Evolutionary conservation across 78 protist genomes (phyloP), one percentile per base, ranked within the genome.

Genomic region (Dictyostelium purpureum): DNA sequence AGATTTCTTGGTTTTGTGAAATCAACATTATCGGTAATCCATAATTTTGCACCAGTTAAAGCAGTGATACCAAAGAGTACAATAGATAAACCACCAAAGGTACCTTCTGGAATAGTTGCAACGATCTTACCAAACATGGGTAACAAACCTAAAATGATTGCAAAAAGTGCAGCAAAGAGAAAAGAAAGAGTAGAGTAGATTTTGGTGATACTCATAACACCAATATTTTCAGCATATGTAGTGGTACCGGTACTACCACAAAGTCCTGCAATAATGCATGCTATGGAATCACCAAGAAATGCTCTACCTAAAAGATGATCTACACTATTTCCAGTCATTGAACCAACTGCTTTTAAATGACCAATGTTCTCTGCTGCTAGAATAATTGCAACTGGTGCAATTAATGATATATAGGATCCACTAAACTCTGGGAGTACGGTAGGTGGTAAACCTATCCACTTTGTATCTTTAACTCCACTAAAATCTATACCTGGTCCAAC

Each of bases 161-260:
- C 69, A 59, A 77, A 18, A 12, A 52, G 2, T 9, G 73, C 85
- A 5, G 74, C 69, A 14, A 77, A n/a, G 11, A 77, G 9, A 40
- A 77, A 77, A 14, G 45, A 26, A 10, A 52, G 31, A 19, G 85
- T 77, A n/a, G 74, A 57, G 24, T 40, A 77, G 6, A 77, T 77
- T 40, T 40, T 52, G 2, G 85, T 77, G 1, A 77, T 57, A 77
- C 85, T 77, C 85, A 77, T 77, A n/a, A 77, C 85, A 77, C 85
- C 85, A 40, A 77, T 77, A 40, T 77, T 77, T 40, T 77, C 85
- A 0, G 85, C 85, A 40, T 77, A 77, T 5, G 85, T 77, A 4
- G 85, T 77, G 7, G 85, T 77, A 57, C 85, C 85, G 10, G 35
- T 40, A 57, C 85, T 33, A 7, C 85, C 85, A 26, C 37, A 52